A percentile compares a stretch with the other conserved stretches of the same genome.
Evolutionary conservation across 352 stramenopile species (phyloP).

Genomic region (Phytopythium boreale): DNA sequence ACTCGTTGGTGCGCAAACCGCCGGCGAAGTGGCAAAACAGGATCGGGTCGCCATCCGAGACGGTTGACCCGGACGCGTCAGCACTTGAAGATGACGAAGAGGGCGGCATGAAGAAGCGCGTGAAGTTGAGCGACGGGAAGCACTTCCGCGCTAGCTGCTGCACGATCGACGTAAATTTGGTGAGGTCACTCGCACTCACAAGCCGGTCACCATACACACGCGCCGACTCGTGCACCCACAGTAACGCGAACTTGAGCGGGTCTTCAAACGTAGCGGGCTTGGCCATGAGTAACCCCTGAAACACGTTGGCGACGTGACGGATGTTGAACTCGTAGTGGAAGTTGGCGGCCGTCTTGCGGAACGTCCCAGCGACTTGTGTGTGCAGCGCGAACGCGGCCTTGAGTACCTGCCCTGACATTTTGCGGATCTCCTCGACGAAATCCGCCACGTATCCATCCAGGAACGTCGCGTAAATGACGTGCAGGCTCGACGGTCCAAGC

Average conservation of each 20-base stretch:
- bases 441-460: constrained; percentile 92
- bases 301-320: constrained; percentile 93
- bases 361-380: constrained; percentile 61
- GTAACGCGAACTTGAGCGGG: constrained; percentile 85
- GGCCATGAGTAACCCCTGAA: constrained; percentile 92
- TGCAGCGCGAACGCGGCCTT: constrained; percentile 90
- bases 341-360: constrained; percentile 93
- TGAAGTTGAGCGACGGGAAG: constrained; percentile 91
- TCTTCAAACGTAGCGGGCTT: constrained; percentile 85
- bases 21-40: constrained; percentile 94
- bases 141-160: constrained; percentile 92
- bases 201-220: constrained; percentile 96
- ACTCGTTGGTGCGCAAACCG: constrained; percentile 83
- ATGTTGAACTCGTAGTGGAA: constrained; percentile 99
- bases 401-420: constrained; percentile 80
- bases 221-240: constrained; percentile 97
- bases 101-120: constrained; percentile 80
- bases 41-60: constrained; percentile 70
- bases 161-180: constrained; percentile 85
- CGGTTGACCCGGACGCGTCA: neutral
- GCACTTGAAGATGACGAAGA: constrained; percentile 20
- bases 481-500: constrained; percentile 81
- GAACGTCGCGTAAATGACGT: constrained; percentile 95
- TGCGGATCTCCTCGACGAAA: constrained; percentile 93
- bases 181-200: constrained; percentile 72